Conservation (phyloP, 1,284 basidiomycete genomes). For the Amylostereum chailletii region DNA sequence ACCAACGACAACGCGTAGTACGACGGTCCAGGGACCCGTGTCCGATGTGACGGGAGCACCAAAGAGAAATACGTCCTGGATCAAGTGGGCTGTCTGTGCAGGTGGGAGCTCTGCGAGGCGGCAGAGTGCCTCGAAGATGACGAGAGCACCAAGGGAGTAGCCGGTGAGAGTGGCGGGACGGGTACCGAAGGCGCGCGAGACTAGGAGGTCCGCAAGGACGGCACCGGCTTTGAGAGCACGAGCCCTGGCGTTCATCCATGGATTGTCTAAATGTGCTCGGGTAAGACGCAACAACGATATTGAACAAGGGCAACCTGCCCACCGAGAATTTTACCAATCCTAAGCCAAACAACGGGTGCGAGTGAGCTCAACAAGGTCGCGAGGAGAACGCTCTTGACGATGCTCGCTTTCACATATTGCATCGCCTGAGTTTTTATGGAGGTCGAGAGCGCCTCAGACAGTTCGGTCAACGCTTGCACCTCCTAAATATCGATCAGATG, state of each 20-base stretch:
- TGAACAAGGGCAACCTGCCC: constrained; percentile 8
- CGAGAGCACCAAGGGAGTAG: constrained; percentile 47
- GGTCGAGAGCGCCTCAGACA: constrained; percentile 38
- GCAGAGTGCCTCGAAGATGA: constrained; percentile 42
- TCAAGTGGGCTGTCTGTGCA: constrained; percentile 37
- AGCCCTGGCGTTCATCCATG: constrained; percentile 48
- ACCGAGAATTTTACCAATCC: constrained; percentile 49
- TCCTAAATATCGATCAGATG: constrained; percentile 27
- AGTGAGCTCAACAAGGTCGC: constrained; percentile 39
- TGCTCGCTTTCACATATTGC: constrained; percentile 38
- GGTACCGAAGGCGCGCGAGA: constrained; percentile 41
- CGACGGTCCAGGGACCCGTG: constrained; percentile 48
- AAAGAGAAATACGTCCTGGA: constrained; percentile 72
- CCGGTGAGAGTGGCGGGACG: constrained; percentile 48
- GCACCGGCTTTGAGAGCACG: constrained; percentile 46
- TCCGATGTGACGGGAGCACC: constrained; percentile 60
- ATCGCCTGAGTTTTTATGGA: constrained; percentile 42
- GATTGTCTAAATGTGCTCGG: constrained; percentile 33
- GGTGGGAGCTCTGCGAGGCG: constrained; percentile 30
- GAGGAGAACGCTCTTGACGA: constrained; percentile 45
- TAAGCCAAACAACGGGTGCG: constrained; percentile 43
- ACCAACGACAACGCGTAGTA: constrained; percentile 58
- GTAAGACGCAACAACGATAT: not conserved
- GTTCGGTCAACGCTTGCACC: constrained; percentile 40
- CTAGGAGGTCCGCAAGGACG: constrained; percentile 45